Conservation (phyloP, 768 basidiomycete species). For the Dioszegia aurantiaca region DNA sequence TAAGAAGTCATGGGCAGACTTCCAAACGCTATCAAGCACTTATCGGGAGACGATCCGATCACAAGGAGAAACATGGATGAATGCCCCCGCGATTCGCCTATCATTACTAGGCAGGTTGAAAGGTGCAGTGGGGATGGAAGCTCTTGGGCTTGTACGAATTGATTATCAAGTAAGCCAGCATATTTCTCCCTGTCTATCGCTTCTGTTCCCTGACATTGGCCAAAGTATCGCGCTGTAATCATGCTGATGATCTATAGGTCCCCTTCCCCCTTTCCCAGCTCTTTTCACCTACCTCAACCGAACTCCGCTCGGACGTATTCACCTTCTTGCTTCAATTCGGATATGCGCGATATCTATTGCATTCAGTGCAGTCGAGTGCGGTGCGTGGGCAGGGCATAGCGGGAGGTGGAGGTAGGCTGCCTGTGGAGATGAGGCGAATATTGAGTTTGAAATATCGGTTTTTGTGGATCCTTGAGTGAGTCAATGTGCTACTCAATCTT, state of each 20-base stretch:
- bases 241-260: conserved; percentile 25
- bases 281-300: conserved; percentile 38
- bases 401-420: neutral
- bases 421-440: neutral
- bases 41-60: conserved; percentile 30
- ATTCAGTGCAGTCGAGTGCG: neutral
- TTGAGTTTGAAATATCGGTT: neutral
- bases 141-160: neutral
- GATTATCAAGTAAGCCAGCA: conserved; percentile 19
- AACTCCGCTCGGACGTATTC: conserved; percentile 36
- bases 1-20: conserved; percentile 33
- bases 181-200: neutral
- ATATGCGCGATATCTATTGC: conserved; percentile 17
- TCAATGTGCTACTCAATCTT: neutral
- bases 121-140: neutral
- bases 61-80: conserved; percentile 27
- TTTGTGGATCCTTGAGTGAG: conserved; percentile 11
- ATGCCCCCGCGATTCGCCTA: conserved; percentile 34
- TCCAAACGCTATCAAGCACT: conserved; percentile 32
- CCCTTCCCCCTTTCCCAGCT: conserved; percentile 45
- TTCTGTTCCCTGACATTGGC: neutral
- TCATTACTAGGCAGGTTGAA: neutral
- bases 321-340: conserved; percentile 37
- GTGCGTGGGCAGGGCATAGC: neutral
- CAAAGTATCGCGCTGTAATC: neutral